Percentiles rank a stretch among this genome's conserved stretches.
Conservation (phyloP, 2,329 filamentous ascomycete genomes). For the Arthroderma sp. region DNA sequence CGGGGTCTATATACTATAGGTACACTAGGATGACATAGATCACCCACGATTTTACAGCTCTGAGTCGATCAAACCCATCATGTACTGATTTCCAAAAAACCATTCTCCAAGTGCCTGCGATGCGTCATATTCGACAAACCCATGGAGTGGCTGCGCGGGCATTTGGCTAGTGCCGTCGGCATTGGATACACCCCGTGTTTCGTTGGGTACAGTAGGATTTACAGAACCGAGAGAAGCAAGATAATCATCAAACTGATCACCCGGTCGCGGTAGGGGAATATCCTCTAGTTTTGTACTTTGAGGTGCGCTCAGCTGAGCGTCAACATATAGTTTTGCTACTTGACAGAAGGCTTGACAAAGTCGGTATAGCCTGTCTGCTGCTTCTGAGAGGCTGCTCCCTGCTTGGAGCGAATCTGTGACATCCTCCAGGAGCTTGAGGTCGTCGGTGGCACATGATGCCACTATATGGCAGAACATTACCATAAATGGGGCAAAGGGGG, state of each 20-base stretch:
- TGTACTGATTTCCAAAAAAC: constrained; percentile 53
- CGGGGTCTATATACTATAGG: no score
- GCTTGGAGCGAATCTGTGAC: constrained; percentile 46
- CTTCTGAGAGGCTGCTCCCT: constrained; percentile 41
- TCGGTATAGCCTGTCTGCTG: constrained; percentile 47
- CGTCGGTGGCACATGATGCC: constrained; percentile 39
- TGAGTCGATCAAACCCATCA: constrained; percentile 53
- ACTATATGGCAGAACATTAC: constrained; percentile 37
- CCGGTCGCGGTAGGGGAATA: constrained; percentile 21
- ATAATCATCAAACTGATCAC: constrained; percentile 52
- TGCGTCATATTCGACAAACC: constrained; percentile 15
- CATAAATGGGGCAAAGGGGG: constrained; percentile 39
- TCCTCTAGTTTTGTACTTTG: constrained; percentile 22
- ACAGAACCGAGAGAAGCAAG: constrained; percentile 51
- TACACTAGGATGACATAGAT: no score
- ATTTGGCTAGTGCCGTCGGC: constrained; percentile 1
- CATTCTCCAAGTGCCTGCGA: constrained; percentile 46
- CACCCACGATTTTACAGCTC: constrained; percentile 24
- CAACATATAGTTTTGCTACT: constrained; percentile 49
- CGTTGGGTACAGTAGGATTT: constrained; percentile 16
- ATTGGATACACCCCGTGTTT: not conserved
- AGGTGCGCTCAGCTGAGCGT: constrained; percentile 34
- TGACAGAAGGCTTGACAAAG: constrained; percentile 50
- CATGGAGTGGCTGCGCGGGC: constrained; percentile 10
- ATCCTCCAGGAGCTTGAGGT: constrained; percentile 42